Evolutionary conservation across 2,329 filamentous ascomycete genomes (phyloP).

Genomic region (Pleoardoris graminearum): DNA sequence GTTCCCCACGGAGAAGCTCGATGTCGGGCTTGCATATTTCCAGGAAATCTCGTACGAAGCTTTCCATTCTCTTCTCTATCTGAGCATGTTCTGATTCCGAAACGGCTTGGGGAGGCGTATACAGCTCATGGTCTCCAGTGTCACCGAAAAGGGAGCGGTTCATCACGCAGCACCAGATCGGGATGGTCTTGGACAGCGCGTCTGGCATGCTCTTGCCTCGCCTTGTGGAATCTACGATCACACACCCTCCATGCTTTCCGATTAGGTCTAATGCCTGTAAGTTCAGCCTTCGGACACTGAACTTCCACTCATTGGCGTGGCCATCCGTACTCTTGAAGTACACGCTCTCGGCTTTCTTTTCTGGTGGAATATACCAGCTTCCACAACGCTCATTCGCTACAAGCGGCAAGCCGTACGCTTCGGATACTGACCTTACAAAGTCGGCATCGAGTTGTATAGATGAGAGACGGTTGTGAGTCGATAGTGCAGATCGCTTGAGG

Average conservation of each 20-base stretch:
- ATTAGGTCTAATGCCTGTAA: conserved; percentile 75
- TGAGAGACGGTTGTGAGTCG: conserved; percentile 76
- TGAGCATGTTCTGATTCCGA: conserved; percentile 77
- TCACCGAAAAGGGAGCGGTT: conserved; percentile 77
- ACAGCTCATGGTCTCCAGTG: conserved; percentile 57
- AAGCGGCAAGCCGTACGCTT: conserved; percentile 65
- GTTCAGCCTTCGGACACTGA: conserved; percentile 83
- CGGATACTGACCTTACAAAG: conserved; percentile 69
- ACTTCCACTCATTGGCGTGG: conserved; percentile 87
- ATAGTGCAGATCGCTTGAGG: conserved; percentile 75
- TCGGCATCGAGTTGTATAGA: conserved; percentile 77
- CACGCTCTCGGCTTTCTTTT: conserved; percentile 68
- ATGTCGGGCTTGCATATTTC: conserved; percentile 65
- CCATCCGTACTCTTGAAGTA: conserved; percentile 99
- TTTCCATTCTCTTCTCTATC: conserved; percentile 66
- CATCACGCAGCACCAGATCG: conserved; percentile 88
- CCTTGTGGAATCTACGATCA: conserved; percentile 91
- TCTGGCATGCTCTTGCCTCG: conserved; percentile 95
- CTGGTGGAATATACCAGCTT: conserved; percentile 84
- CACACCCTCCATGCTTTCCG: conserved; percentile 69
- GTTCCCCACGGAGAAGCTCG: conserved; percentile 54
- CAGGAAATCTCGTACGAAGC: conserved; percentile 57
- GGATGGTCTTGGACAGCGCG: conserved; percentile 88
- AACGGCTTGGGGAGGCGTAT: conserved; percentile 73
- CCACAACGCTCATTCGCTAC: conserved; percentile 94